Evolutionary conservation across 306 rosid genomes (phyloP), one percentile per base, ranked within the genome.

Genomic region (Prinsepia uniflora): DNA sequence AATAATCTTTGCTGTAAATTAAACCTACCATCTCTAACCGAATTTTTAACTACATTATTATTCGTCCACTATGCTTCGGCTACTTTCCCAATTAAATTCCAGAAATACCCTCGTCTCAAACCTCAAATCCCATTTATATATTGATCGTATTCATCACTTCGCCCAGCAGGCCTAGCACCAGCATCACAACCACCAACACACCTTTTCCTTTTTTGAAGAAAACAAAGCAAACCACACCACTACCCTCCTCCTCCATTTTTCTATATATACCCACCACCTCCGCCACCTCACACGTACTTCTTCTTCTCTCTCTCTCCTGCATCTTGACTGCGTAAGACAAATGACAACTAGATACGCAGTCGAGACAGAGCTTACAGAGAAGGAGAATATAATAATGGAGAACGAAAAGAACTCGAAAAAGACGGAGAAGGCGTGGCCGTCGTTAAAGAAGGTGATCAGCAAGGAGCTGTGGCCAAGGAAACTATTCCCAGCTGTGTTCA

Each of bases 361-460:
- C 39, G 63, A 56, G 65, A 68, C 5, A 67, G 73, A 43, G 19
- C 14, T 47, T 34, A 1, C 24, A 63, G 63, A 53, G 59, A 48
- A 60, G 13, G 61, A 47, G 45, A 22, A 46, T 46, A 14, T 46
- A 14, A 14, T 46, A 14, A 56, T 53, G 58, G 77, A 12, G 9
- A 46, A 14, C 5, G 42, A 30, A 49, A 34, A 59, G 19, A 59
- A 6, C 2, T 39, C 65, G 2, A 4, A 40, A 22, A 22, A 30
- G 20, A 2, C 55, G 20, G 45, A 41, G 48, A 60, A 47, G 55
- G 64, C 76, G 62, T 15, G 66, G 11, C 78, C 74, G 77, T 88
- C 89, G 86, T 57, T 81, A 80, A 90, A 86, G 89, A 90, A 83
- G 83, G 67, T 83, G 75, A 77, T 86, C 56, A 78, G 83, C 73